Percentiles rank a stretch among this genome's conserved stretches.
These are phyloP conservation scores for Coniochaeta ligniaria DNA, from an alignment of 2,329 filamentous ascomycete genomes.

Conservation along the genomic window DNA sequence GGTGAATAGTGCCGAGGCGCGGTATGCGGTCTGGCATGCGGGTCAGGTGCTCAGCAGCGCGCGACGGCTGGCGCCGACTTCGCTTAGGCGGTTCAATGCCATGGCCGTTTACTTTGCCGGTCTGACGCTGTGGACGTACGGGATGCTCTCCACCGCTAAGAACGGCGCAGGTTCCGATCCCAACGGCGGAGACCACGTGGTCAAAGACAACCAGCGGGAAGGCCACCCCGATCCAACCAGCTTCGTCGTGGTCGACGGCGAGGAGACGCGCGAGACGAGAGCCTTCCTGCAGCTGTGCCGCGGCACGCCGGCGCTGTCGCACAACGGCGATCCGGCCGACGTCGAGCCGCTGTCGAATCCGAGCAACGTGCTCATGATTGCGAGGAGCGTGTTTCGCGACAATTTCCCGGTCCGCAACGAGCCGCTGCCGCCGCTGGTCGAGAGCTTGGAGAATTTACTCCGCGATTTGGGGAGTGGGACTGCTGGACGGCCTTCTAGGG, in stretches of 20 bases:
- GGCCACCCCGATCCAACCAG: not conserved
- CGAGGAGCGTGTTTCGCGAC: slow-evolving; percentile 14
- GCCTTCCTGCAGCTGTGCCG: slow-evolving; percentile 17
- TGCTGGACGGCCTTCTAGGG: not conserved
- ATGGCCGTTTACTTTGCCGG: slow-evolving; percentile 19
- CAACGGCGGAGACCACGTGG: not conserved
- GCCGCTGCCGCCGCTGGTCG: slow-evolving; percentile 22
- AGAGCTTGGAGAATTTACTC: slow-evolving; percentile 16
- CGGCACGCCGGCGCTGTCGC: slow-evolving; percentile 12
- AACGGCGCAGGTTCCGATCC: not conserved
- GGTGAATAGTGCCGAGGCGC: slow-evolving; percentile 14
- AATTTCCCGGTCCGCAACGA: slow-evolving; percentile 18
- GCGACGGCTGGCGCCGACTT: slow-evolving; percentile 15
- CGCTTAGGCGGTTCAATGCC: slow-evolving; percentile 17
- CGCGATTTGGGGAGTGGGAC: slow-evolving; percentile 16
- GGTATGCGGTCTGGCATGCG: slow-evolving; percentile 19
- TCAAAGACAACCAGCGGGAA: not conserved
- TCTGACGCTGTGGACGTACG: slow-evolving; percentile 19
- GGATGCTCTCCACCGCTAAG: slow-evolving; percentile 10
- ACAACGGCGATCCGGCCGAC: not conserved
- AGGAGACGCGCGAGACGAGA: slow-evolving; percentile 15
- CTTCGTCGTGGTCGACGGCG: slow-evolving; percentile 15
- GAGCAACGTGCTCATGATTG: slow-evolving; percentile 13
- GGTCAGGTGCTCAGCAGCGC: slow-evolving; percentile 17
- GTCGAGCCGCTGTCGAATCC: slow-evolving; percentile 15